These are phyloP conservation scores for Leersia perrieri DNA, from an alignment of 176 grass and related monocot genomes.

Conservation along the genomic window DNA sequence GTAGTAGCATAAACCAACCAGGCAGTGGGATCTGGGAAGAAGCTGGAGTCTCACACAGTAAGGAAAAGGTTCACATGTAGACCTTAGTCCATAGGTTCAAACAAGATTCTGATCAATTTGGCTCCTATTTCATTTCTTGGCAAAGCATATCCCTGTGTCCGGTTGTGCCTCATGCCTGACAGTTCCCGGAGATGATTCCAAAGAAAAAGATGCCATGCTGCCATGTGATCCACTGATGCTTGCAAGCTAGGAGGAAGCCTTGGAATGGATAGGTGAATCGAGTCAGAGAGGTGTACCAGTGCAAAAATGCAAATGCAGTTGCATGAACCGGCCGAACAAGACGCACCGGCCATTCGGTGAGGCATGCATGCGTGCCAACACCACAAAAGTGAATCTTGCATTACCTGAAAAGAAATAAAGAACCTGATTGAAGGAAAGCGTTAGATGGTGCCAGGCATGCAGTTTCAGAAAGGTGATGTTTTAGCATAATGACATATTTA, in stretches of 20 bases:
- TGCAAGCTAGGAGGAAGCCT: not conserved
- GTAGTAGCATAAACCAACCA: not conserved
- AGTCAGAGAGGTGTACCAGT: not conserved
- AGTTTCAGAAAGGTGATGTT: not conserved
- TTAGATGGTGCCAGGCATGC: not conserved
- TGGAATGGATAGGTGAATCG: not conserved
- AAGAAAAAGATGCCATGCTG: slow-evolving; percentile 16
- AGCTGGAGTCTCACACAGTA: not conserved
- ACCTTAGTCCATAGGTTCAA: not conserved
- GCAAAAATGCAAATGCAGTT: not conserved
- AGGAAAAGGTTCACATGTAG: slow-evolving; percentile 32
- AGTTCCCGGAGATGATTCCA: not conserved
- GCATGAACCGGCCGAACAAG: slow-evolving; percentile 11
- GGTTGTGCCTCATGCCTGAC: slow-evolving; percentile 15
- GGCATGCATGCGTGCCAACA: not conserved
- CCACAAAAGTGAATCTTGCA: not conserved
- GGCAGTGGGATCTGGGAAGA: slow-evolving; percentile 13
- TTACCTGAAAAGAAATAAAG: not conserved
- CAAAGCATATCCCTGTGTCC: slow-evolving; percentile 32
- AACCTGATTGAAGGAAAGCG: not conserved
- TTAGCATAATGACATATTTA: not conserved
- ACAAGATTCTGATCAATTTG: slow-evolving; percentile 12
- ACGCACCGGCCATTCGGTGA: slow-evolving; percentile 28
- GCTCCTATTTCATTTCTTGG: not conserved
- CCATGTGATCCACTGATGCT: slow-evolving; percentile 49